A percentile compares a stretch with the other conserved stretches of the same genome.
Evolutionary conservation across 176 grass and related monocot species (phyloP).

Genomic region (Carex kokanica): DNA sequence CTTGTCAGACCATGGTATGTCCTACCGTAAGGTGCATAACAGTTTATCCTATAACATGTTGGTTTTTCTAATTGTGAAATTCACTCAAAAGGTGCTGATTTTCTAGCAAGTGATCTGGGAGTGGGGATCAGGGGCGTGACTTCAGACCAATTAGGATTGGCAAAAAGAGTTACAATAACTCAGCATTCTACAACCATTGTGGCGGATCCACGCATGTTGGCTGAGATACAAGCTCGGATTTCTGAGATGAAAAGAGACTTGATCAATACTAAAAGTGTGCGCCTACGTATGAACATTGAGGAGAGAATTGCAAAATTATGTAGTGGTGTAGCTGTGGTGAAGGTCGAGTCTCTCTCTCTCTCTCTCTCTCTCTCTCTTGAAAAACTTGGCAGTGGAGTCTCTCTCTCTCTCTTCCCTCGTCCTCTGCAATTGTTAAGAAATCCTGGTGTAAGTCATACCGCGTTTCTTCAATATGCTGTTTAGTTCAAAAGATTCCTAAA

Average conservation of each 20-base stretch:
- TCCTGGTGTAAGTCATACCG: background rate
- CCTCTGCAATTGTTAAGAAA: background rate
- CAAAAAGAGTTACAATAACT: constrained; percentile 82
- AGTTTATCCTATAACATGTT: background rate
- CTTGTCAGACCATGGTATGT: background rate
- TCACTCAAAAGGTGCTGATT: constrained; percentile 70
- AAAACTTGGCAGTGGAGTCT: background rate
- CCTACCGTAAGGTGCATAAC: background rate
- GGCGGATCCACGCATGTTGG: constrained; percentile 74
- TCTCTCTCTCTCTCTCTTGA: background rate
- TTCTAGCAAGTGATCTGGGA: constrained; percentile 86
- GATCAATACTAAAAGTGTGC: constrained; percentile 47
- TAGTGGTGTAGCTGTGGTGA: constrained; percentile 77
- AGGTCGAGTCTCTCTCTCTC: constrained; percentile 41
- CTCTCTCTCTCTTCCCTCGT: background rate
- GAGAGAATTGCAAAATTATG: constrained; percentile 88
- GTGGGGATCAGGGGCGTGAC: constrained; percentile 62
- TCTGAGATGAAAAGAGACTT: constrained; percentile 91
- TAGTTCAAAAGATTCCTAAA: background rate
- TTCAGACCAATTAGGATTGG: constrained; percentile 92
- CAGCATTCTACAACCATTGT: constrained; percentile 80
- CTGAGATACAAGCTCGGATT: constrained; percentile 94
- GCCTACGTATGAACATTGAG: constrained; percentile 51
- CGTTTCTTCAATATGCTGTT: background rate
- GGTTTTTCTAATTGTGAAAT: background rate